Evolutionary conservation across 371 early-diverging fungal species (phyloP).

Genomic region (Apophysomyces variabilis): DNA sequence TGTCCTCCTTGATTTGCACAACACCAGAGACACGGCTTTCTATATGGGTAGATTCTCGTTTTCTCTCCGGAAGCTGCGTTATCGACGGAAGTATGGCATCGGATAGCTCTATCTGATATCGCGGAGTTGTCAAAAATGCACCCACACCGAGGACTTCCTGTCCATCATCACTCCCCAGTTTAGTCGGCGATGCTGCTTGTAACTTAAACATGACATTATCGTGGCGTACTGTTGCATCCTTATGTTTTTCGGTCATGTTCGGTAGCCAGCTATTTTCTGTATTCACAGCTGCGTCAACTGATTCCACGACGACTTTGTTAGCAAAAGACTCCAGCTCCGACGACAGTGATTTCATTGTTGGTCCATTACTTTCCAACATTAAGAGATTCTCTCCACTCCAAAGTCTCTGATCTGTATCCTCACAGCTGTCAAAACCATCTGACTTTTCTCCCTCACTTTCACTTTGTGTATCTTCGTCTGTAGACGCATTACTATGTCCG

Average conservation of each 20-base stretch:
- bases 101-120: neutral
- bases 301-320: neutral
- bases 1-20: neutral
- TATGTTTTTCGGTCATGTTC: neutral
- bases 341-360: slow-evolving; percentile 6
- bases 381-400: neutral
- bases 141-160: neutral
- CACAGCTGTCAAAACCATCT: neutral
- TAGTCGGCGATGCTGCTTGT: neutral
- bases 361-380: neutral
- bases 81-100: neutral
- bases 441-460: neutral
- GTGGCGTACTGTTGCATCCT: neutral
- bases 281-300: neutral
- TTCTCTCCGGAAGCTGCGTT: neutral
- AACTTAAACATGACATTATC: neutral
- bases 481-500: neutral
- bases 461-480: slow-evolving; percentile 1
- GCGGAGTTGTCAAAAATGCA: neutral
- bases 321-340: neutral
- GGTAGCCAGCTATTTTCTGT: neutral
- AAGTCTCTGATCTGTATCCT: neutral
- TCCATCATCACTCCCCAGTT: too few species aligned
- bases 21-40: neutral
- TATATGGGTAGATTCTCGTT: too few species aligned